Evolutionary conservation across 2,329 filamentous ascomycete species (phyloP), one percentile per base, ranked within the genome.

Genomic region (Coniochaeta sp.): DNA sequence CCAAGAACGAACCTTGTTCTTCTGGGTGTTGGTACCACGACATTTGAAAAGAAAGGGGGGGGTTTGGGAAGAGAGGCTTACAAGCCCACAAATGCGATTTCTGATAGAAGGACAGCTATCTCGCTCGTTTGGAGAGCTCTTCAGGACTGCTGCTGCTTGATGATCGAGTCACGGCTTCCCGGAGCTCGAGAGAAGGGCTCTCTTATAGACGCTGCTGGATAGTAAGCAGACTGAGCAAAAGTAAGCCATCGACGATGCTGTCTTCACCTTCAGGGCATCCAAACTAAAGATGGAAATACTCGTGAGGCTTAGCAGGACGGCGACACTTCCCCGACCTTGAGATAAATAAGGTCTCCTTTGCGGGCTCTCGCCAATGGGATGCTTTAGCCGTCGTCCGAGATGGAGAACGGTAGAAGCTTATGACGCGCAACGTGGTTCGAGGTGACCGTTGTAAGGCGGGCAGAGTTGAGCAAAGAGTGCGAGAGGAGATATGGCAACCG

Each of bases 1-100:
- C 47, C 31, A 52, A 28, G 49, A 52, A 48, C 27, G 56, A 52
- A 47, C 53, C 55, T 51, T 55, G 53, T 20, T 57, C 60, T 56
- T 57, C 49, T 52, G 55, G 55, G 53, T 48, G 55, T 61, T 60
- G 61, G 57, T 59, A 57, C 57, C 57, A 51, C 51, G 56, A 59
- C 59, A 61, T 62, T 30, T 60, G 45, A 24, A 51, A 45, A 53
- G 54, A 52, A 47, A 51, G 51, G 22, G 51, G 51, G 52, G 28
- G n/a, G n/a, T n/a, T n/a, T n/a, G n/a, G 49, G 38, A 48, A 30
- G 50, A 32, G 50, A 55, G 52, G 57, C 57, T 61, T 55, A 58
- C 57, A 50, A 48, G 54, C 54, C 54, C 45, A 20, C 22, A 48
- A 46, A 9, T 51, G 48, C 27, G 51, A 53, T 28, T 51, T 47